Percentiles rank a stretch among this genome's conserved stretches.
These are phyloP conservation scores for Kappamyces sp. DNA, from an alignment of 192 early-diverging fungal genomes.

Conservation along the genomic window DNA sequence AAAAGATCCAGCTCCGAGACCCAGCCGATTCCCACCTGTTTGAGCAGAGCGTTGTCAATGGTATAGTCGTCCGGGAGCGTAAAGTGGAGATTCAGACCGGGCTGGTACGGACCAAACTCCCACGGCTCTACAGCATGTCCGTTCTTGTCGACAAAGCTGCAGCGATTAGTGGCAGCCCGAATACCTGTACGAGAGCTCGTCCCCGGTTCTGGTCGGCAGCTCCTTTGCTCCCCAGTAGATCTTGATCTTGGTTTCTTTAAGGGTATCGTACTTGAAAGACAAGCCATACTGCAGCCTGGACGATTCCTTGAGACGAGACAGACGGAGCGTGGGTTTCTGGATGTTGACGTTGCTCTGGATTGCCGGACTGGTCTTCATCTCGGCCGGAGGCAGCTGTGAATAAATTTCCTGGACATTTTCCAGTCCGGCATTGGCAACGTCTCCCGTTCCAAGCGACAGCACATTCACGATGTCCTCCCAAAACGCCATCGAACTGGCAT, in stretches of 20 bases:
- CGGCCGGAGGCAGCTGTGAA: slow-evolving; percentile 9
- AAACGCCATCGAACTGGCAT: neutral
- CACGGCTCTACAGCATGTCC: neutral
- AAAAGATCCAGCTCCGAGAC: no score
- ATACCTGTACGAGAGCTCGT: neutral
- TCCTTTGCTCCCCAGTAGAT: neutral
- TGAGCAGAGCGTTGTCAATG: no score
- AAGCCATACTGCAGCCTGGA: no score
- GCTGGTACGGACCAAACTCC: slow-evolving; percentile 11
- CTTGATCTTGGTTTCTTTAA: slow-evolving; percentile 1
- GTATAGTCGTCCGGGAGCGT: no score
- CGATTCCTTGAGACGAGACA: neutral
- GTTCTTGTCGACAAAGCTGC: slow-evolving; percentile 1
- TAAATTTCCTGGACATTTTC: neutral
- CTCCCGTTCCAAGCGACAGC: neutral
- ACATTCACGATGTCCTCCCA: slow-evolving; percentile 7
- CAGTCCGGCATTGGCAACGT: neutral
- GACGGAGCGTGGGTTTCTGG: neutral
- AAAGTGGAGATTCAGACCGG: slow-evolving; percentile 6
- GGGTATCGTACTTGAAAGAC: slow-evolving; percentile 3
- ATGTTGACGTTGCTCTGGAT: slow-evolving; percentile 4
- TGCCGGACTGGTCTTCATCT: slow-evolving; percentile 1
- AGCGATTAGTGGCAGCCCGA: neutral
- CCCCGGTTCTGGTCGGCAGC: neutral
- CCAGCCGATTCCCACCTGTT: no score